A percentile compares a stretch with the other conserved stretches of the same genome.
phyloP scores from a whole-genome alignment of 2,329 filamentous ascomycete species.

The Ophiocordyceps robertsii region DNA sequence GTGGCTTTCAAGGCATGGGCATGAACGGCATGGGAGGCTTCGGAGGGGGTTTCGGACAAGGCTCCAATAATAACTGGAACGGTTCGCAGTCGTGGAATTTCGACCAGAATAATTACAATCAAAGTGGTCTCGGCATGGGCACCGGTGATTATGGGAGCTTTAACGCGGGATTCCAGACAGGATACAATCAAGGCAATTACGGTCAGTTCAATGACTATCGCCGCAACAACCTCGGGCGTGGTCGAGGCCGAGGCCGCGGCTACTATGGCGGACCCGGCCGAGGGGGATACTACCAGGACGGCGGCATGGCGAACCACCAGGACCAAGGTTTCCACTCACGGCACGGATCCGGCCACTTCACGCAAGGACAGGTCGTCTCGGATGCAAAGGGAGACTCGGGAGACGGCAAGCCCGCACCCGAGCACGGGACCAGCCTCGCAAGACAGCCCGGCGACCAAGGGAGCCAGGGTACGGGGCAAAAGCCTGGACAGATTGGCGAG shows the following conservation, averaged over 20 bases:
- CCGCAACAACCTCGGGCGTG: slow-evolving; percentile 51
- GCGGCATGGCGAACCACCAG: slow-evolving; percentile 21
- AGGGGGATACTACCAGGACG: slow-evolving; percentile 33
- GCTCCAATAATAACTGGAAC: slow-evolving; percentile 70
- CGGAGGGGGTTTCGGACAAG: slow-evolving; percentile 45
- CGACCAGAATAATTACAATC: slow-evolving; percentile 81
- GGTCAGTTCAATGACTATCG: slow-evolving; percentile 71
- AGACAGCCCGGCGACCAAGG: slow-evolving; percentile 5
- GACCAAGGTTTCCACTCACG: slow-evolving; percentile 18
- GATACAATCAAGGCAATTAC: slow-evolving; percentile 75
- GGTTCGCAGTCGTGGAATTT: slow-evolving; percentile 72
- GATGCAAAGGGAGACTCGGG: slow-evolving; percentile 8
- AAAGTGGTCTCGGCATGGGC: slow-evolving; percentile 72
- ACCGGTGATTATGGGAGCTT: slow-evolving; percentile 68
- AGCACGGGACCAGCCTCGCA: slow-evolving; percentile 23
- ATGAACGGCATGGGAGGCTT: slow-evolving; percentile 66
- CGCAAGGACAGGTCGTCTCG: slow-evolving; percentile 9
- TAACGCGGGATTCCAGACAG: slow-evolving; percentile 67
- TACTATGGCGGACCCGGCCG: slow-evolving; percentile 42
- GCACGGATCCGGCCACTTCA: slow-evolving; percentile 8
- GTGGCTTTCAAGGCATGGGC: slow-evolving; percentile 67
- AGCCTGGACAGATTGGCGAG: slow-evolving; percentile 4
- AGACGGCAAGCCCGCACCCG: slow-evolving; percentile 20
- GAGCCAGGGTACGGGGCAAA: slow-evolving; percentile 4
- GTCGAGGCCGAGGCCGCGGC: slow-evolving; percentile 53